Percentiles rank a stretch among this genome's conserved stretches.
These are phyloP conservation scores for Filosporella fistucella DNA, from an alignment of 495 filamentous ascomycete genomes.

Conservation along the genomic window DNA sequence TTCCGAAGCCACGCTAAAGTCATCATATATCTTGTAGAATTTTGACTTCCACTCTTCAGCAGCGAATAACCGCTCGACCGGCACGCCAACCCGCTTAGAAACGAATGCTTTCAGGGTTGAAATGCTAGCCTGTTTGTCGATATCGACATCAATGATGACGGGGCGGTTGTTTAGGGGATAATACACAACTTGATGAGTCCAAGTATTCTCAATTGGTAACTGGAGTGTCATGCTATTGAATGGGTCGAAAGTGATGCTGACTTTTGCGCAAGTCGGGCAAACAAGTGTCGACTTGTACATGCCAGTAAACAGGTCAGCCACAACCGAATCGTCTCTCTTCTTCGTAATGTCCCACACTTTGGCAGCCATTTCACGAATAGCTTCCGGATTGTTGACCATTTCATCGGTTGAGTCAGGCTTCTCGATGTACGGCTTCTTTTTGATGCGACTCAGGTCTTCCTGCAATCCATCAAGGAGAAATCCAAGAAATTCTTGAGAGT, in stretches of 20 bases:
- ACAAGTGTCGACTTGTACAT: constrained; percentile 97
- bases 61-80: constrained; percentile 58
- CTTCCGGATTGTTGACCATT: constrained; percentile 77
- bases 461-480: constrained; percentile 93
- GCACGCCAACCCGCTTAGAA: constrained; percentile 58
- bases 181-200: constrained; percentile 67
- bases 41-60: constrained; percentile 74
- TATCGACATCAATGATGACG: constrained; percentile 72
- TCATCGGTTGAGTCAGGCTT: constrained; percentile 97
- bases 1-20: constrained; percentile 61
- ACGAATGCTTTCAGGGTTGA: constrained; percentile 71
- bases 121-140: constrained; percentile 77
- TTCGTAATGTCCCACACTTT: constrained; percentile 90
- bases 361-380: constrained; percentile 76
- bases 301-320: constrained; percentile 90
- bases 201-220: constrained; percentile 76
- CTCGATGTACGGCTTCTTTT: constrained; percentile 95
- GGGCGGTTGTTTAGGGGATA: constrained; percentile 63
- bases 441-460: constrained; percentile 88
- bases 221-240: constrained; percentile 94
- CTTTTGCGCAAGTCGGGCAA: constrained; percentile 86
- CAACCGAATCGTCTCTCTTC: constrained; percentile 88
- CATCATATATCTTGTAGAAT: constrained; percentile 80
- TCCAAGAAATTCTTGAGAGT: constrained; percentile 96
- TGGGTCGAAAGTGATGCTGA: constrained; percentile 98